Percentiles rank a stretch among this genome's conserved stretches.
phyloP scores from a whole-genome alignment of 2,329 filamentous ascomycete genomes.

The Talaromyces sp. region DNA sequence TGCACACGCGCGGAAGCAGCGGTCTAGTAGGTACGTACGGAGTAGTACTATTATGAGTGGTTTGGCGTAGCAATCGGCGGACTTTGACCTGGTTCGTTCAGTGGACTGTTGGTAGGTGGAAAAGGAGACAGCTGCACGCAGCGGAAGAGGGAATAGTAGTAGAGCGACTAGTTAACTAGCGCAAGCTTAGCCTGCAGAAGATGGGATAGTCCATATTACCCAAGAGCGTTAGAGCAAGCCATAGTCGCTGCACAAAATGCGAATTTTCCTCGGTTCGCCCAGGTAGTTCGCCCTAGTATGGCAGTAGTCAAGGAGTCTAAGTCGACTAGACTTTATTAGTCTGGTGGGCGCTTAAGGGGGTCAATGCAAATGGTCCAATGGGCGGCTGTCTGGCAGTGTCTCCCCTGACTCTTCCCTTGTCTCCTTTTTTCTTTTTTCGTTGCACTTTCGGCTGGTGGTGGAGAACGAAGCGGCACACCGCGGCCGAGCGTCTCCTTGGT shows the following conservation, averaged over 20 bases:
- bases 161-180: neutral
- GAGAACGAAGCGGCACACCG: slow-evolving; percentile 3
- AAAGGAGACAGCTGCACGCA: slow-evolving; percentile 1
- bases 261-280: slow-evolving; percentile 1
- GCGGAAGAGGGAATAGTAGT: neutral
- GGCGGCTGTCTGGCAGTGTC: neutral
- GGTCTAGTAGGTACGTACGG: neutral
- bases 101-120: neutral
- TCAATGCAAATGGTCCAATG: slow-evolving; percentile 5
- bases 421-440: slow-evolving; percentile 1
- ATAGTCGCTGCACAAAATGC: slow-evolving; percentile 2
- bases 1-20: slow-evolving; percentile 14
- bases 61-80: neutral
- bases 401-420: neutral
- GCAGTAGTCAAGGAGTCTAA: slow-evolving; percentile 3
- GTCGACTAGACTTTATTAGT: neutral
- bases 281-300: neutral
- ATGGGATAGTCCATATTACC: neutral
- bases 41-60: neutral
- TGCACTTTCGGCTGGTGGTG: neutral
- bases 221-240: slow-evolving; percentile 5
- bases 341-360: slow-evolving; percentile 7
- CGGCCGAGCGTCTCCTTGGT: neutral
- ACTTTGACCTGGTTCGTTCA: neutral
- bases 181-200: slow-evolving; percentile 2